phyloP scores from a whole-genome alignment of 2,329 filamentous ascomycete species.

The Coleophoma crateriformis region DNA sequence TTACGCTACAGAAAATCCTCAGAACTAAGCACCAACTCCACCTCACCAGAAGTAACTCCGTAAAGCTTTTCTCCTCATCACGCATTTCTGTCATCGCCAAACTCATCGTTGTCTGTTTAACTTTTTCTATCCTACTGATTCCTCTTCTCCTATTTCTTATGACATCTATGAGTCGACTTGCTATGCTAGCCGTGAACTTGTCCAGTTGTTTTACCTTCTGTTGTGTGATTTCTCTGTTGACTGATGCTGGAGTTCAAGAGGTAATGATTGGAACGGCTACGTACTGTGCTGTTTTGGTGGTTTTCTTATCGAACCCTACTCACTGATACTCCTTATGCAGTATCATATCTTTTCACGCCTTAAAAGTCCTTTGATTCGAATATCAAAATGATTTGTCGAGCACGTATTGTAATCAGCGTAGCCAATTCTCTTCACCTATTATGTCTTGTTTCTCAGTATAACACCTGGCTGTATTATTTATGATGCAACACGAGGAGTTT shows the following conservation, averaged over 20 bases:
- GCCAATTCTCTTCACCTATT: too few relatives aligned
- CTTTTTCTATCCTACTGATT: conserved; percentile 3
- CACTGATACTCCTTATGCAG: not conserved
- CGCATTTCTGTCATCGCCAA: conserved; percentile 2
- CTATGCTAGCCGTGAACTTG: conserved; percentile 5
- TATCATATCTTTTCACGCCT: not conserved
- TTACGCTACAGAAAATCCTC: too few relatives aligned
- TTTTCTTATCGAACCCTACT: conserved; percentile 7
- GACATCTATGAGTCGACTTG: conserved; percentile 6
- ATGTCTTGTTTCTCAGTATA: too few relatives aligned
- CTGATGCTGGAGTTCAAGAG: conserved; percentile 3
- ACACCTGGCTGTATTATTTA: too few relatives aligned
- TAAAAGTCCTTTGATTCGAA: too few relatives aligned
- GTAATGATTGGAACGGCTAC: conserved; percentile 9
- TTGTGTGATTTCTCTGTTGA: conserved; percentile 5
- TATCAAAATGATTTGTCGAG: not conserved
- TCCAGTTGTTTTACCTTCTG: conserved; percentile 6
- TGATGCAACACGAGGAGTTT: too few relatives aligned
- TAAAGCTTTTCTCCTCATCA: conserved; percentile 3
- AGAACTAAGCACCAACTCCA: too few relatives aligned
- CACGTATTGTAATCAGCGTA: too few relatives aligned
- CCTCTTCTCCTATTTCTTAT: conserved; percentile 9
- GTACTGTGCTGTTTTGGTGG: conserved; percentile 11
- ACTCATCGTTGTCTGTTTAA: conserved; percentile 5
- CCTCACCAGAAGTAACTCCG: not conserved